Evolutionary conservation across 306 rosid species (phyloP).

Genomic region (Cicer cuneatum): DNA sequence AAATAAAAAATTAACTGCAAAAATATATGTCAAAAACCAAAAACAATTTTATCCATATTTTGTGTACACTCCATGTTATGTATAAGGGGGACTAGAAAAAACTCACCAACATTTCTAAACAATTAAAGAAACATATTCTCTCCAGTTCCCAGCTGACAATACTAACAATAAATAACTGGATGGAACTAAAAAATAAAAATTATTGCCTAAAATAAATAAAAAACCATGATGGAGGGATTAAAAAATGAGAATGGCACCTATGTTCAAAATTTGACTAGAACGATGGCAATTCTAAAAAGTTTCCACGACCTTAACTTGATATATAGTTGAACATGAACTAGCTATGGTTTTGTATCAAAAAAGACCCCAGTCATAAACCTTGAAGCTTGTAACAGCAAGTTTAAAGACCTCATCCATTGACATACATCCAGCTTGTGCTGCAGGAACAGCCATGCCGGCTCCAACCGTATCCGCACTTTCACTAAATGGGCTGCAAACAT

Average conservation of each 20-base stretch:
- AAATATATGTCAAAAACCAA: not conserved
- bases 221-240: conserved; percentile 17
- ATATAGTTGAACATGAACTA: conserved; percentile 11
- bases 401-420: conserved; percentile 78
- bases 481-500: conserved; percentile 74
- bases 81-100: not conserved
- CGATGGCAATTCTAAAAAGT: not conserved
- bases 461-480: conserved; percentile 81
- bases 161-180: conserved; percentile 16
- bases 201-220: conserved; percentile 17
- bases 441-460: conserved; percentile 76
- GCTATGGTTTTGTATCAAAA: conserved; percentile 49
- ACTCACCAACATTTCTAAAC: conserved; percentile 34
- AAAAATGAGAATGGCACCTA: conserved; percentile 24
- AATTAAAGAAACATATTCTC: conserved; percentile 1
- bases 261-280: conserved; percentile 27
- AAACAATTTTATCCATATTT: too few relatives aligned
- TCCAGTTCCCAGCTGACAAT: conserved; percentile 30
- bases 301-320: conserved; percentile 12
- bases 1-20: too few relatives aligned
- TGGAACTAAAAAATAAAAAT: conserved; percentile 13
- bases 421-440: conserved; percentile 66
- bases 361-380: conserved; percentile 76
- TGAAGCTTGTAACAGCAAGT: conserved; percentile 74
- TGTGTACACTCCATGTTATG: conserved; percentile 32